Percentiles rank a stretch among this genome's conserved stretches.
These are phyloP conservation scores for Aspergillus luchuensis DNA, from an alignment of 2,329 filamentous ascomycete species.

Conservation along the genomic window DNA sequence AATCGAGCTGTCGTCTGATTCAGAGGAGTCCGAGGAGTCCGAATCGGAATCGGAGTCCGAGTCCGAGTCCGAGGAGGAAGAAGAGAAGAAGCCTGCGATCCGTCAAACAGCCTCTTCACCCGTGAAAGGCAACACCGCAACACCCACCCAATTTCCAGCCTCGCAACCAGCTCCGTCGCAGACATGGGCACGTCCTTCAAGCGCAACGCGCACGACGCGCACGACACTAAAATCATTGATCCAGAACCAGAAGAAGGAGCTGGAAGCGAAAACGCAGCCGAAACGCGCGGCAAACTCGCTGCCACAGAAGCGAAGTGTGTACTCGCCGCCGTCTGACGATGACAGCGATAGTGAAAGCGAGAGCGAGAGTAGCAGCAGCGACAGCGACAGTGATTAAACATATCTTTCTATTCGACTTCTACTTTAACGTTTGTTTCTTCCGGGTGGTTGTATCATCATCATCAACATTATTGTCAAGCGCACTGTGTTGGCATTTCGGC, in stretches of 20 bases:
- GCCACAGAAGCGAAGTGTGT: neutral
- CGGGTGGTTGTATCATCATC: neutral
- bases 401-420: neutral
- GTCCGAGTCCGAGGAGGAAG: constrained; percentile 9
- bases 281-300: neutral
- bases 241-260: constrained; percentile 12
- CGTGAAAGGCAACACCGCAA: neutral
- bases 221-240: constrained; percentile 11
- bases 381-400: constrained; percentile 11
- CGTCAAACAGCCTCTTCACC: neutral
- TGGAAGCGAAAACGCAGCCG: constrained; percentile 8
- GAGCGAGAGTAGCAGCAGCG: constrained; percentile 15
- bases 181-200: constrained; percentile 4
- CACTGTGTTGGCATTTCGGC: too few species aligned
- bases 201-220: neutral
- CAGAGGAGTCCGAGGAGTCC: constrained; percentile 11
- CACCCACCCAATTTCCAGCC: neutral
- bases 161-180: constrained; percentile 7
- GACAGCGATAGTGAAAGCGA: constrained; percentile 17
- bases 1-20: neutral
- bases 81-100: constrained; percentile 1
- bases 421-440: neutral
- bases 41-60: constrained; percentile 1
- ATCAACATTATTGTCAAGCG: neutral
- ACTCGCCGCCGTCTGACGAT: constrained; percentile 10